Conservation (phyloP, 345 rosid species). For the Ailanthus altissimus region DNA sequence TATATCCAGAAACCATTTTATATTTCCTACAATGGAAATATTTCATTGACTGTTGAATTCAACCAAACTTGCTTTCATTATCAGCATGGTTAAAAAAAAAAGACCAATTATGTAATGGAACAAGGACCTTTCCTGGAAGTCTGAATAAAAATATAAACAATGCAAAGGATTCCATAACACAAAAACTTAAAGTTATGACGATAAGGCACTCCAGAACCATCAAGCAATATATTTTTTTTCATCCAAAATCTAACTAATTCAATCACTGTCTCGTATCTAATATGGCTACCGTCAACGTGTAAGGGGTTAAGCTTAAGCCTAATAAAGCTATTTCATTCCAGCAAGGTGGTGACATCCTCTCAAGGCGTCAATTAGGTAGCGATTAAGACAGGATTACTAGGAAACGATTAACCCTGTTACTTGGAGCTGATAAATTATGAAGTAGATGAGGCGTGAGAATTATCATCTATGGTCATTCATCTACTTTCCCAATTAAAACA, state of each 20-base stretch:
- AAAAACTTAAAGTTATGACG: neutral
- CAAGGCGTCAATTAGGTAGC: neutral
- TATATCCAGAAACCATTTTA: neutral
- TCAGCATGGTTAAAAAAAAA: neutral
- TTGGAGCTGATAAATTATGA: neutral
- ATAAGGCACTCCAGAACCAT: neutral
- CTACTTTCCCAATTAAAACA: neutral
- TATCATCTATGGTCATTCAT: neutral
- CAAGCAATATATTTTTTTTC: neutral
- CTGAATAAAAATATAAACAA: neutral
- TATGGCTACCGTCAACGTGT: neutral
- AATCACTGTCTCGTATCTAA: neutral
- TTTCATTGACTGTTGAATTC: conserved; percentile 17
- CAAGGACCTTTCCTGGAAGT: neutral
- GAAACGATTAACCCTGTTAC: neutral
- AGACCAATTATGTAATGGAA: neutral
- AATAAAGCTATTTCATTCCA: neutral
- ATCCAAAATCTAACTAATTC: neutral
- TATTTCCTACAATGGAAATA: neutral
- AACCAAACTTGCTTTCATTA: neutral
- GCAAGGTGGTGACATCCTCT: neutral
- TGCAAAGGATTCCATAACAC: neutral
- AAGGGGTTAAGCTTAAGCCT: neutral
- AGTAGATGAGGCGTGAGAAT: neutral
- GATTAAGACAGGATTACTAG: neutral